Evolutionary conservation across 2,329 filamentous ascomycete species (phyloP).

Genomic region (Botrytis galanthina): DNA sequence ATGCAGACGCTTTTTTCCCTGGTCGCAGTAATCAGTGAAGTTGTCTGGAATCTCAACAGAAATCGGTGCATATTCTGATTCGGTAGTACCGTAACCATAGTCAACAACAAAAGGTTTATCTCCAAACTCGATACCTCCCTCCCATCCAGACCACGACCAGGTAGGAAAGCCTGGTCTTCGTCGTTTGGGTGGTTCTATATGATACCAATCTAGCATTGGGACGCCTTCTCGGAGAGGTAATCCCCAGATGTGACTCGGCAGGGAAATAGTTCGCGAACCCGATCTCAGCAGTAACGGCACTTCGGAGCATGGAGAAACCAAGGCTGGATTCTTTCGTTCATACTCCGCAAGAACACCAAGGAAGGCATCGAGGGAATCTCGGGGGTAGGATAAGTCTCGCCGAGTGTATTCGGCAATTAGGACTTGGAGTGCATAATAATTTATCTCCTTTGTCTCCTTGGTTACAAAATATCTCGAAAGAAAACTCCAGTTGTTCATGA

Average conservation of each 20-base stretch:
- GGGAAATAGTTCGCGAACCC: not conserved
- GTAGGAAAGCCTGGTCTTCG: not conserved
- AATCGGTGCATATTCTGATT: not conserved
- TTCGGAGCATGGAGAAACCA: not conserved
- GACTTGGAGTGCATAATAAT: accelerated
- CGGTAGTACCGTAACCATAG: too few species aligned
- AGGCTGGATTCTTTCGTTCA: not conserved
- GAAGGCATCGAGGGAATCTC: not conserved
- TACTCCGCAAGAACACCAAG: not conserved
- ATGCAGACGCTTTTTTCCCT: not conserved
- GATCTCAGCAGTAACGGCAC: not conserved
- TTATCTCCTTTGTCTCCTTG: too few species aligned
- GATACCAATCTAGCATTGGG: not conserved
- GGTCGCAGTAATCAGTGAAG: not conserved
- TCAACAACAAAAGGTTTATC: too few species aligned
- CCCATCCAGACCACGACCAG: not conserved
- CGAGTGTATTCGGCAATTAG: not conserved
- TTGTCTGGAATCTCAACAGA: not conserved
- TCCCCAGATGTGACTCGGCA: not conserved
- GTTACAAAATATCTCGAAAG: not conserved
- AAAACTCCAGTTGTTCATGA: not conserved
- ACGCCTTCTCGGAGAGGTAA: not conserved
- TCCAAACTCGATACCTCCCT: not conserved
- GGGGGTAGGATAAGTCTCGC: not conserved
- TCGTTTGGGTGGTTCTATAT: not conserved